Evolutionary conservation across 805 yeast genomes (phyloP).

Genomic region (Ogataea wickerhamii): DNA sequence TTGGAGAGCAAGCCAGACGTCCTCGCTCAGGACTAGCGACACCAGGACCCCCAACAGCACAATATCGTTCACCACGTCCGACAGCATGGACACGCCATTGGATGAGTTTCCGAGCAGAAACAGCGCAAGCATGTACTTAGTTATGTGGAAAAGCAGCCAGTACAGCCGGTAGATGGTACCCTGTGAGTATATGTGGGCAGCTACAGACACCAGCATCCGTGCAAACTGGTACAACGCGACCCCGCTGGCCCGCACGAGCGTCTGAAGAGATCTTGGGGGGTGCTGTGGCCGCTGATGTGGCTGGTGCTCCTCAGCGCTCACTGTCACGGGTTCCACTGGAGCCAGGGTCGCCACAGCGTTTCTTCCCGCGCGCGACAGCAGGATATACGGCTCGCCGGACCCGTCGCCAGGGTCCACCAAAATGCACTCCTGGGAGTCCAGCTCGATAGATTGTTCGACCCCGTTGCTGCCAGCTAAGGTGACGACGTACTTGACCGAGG

Average conservation of each 20-base stretch:
- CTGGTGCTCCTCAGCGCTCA: not conserved
- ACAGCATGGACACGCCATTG: not conserved
- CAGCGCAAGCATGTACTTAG: slow-evolving; percentile 7
- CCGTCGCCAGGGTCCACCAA: slow-evolving; percentile 32
- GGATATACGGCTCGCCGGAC: slow-evolving; percentile 34
- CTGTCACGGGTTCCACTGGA: slow-evolving; percentile 11
- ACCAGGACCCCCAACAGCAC: slow-evolving; percentile 1
- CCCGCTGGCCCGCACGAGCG: not conserved
- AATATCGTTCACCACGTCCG: not conserved
- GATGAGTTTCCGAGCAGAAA: slow-evolving; percentile 1
- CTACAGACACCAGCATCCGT: slow-evolving; percentile 1
- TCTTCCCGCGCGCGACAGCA: slow-evolving; percentile 37
- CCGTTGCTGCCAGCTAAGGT: slow-evolving; percentile 16
- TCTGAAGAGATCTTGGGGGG: not conserved
- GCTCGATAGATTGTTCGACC: slow-evolving; percentile 13
- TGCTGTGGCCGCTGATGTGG: not conserved
- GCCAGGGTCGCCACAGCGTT: slow-evolving; percentile 24
- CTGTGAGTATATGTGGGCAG: slow-evolving; percentile 11
- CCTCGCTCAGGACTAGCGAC: slow-evolving; percentile 3
- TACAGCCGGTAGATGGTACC: slow-evolving; percentile 16
- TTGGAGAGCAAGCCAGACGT: slow-evolving; percentile 4
- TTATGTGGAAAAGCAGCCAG: slow-evolving; percentile 5
- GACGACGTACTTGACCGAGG: slow-evolving; percentile 27
- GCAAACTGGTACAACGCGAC: not conserved
- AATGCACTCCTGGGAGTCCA: slow-evolving; percentile 42